Evolutionary conservation across 2,329 filamentous ascomycete species (phyloP), one percentile per base, ranked within the genome.

Genomic region (Colletotrichum echinochloae): DNA sequence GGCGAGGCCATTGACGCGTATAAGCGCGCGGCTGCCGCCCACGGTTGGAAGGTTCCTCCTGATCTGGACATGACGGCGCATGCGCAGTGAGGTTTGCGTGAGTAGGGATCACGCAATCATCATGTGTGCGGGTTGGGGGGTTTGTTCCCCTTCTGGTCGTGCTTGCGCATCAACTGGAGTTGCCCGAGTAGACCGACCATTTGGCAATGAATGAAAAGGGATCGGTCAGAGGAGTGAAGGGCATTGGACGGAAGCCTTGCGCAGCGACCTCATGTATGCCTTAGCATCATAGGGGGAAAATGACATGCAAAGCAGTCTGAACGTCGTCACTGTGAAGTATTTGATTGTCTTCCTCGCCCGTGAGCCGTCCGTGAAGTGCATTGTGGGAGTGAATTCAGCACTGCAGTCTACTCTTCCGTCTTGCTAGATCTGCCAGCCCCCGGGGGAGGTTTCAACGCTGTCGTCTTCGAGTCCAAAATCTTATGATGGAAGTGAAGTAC

Each of bases 1-100:
- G 78, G 77, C 0, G 94, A 97, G 78, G 94, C 94, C 0, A 83
- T 94, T 1, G 87, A 90, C 0, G 94, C 93, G 3, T 97, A 92
- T 48, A 66, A 55, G 37, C 72, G 72, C 30, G 62, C 79, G 5
- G 94, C 92, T 70, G 74, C 72, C 0, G 74, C 81, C 5, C 94
- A 97, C 81, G 91, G 92, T 1, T 97, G 94, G 94, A 78, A 83
- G 57, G 82, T 95, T 4, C 93, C 94, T 0, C 78, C 80, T 5
- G 91, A 91, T 51, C 86, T 95, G 71, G 76, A 79, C 14, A 79
- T 83, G 72, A 85, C 86, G 74, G 82, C 83, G 46, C 57, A 63
- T 18, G 68, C 65, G 52, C 37, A 61, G 51, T 74, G 70, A 74
- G 51, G 23, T 2, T 16, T 16, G n/a, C 26, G 39, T 6, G 2